phyloP scores from a whole-genome alignment of 164 flowering plant genomes.

The Vitis rupestris region DNA sequence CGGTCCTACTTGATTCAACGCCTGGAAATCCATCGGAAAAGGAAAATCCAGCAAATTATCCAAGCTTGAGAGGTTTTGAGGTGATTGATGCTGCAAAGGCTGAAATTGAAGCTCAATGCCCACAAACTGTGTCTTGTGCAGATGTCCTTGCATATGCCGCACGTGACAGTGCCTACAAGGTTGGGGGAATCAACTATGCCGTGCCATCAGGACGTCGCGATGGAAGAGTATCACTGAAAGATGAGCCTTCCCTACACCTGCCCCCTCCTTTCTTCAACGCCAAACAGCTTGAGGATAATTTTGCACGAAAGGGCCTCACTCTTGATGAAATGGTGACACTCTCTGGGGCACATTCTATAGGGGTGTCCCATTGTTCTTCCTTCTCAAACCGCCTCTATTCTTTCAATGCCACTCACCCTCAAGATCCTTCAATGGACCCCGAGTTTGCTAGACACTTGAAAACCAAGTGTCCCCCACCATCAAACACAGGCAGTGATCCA shows the following conservation, averaged over 20 bases:
- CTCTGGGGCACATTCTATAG: conserved; percentile 43
- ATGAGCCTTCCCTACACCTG: conserved; percentile 19
- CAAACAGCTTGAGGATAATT: conserved; percentile 11
- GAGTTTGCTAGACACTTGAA: conserved; percentile 17
- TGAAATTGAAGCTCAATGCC: conserved; percentile 42
- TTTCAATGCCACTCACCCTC: conserved; percentile 26
- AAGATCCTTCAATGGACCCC: conserved; percentile 32
- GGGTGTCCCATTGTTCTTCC: conserved; percentile 36
- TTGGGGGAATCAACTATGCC: conserved; percentile 34
- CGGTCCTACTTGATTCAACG: conserved; percentile 46
- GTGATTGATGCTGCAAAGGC: conserved; percentile 55
- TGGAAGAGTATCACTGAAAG: conserved; percentile 23
- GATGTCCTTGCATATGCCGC: conserved; percentile 65
- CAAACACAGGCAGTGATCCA: neutral
- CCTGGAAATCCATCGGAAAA: conserved; percentile 41
- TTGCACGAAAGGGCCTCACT: conserved; percentile 21
- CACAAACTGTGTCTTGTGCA: conserved; percentile 53
- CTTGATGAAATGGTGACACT: conserved; percentile 39
- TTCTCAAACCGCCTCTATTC: conserved; percentile 24
- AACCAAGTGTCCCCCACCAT: conserved; percentile 19
- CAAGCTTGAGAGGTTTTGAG: conserved; percentile 55
- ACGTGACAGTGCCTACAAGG: conserved; percentile 39
- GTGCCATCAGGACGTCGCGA: conserved; percentile 51
- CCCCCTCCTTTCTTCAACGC: conserved; percentile 21
- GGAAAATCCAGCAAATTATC: conserved; percentile 35